Base-by-base conservation (phyloP, 2,329 filamentous ascomycete genomes). In the Diaporthe velutina region DNA sequence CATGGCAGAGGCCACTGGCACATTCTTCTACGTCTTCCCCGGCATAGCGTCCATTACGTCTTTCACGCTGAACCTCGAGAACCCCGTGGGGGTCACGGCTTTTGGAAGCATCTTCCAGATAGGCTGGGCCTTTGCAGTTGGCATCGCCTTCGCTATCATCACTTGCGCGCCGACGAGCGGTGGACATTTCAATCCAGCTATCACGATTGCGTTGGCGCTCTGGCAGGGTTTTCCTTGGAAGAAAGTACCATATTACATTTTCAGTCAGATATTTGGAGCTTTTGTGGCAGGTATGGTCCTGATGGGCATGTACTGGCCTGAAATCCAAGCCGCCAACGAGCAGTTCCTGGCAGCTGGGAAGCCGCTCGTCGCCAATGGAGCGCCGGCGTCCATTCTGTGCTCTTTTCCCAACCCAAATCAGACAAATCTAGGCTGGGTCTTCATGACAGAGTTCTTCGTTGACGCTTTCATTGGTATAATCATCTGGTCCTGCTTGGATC, bases 151-250 rank as follows among this genome's bases (percentile, higher is more conserved):
- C 77, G 89, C 89, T 58, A 90, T 91, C 80, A 90, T 90, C 72
- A 88, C 86, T 48, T 90, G 88, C 77, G 89, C 84, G 8, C 82
- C 88, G 1, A 88, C 86, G 1, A 88, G 86, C 8, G 89, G 90
- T 73, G 89, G 87, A 1, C 88, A 90, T 77, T 89, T 90, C 79
- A 89, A 90, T 77, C 88, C 88, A 4, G 87, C 85, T 19, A 84
- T 89, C 60, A 88, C 87, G 0, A 80, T 88, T 15, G 83, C 82
- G 50, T 82, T 87, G 76, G 83, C 84, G 4, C 75, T 86, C 17
- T 92, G 88, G 88, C 88, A 90, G 82, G 89, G 88, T 4, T 91
- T 91, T 77, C 89, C 89, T 0, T 89, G 88, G 86, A 86, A 83
- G 61, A 91, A 91, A 76, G 89, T 90, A 5, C 88, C 88, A 0